Base-by-base conservation (phyloP, 225 moss, liverwort and hornwort genomes). In the Polytrichum commune region DNA sequence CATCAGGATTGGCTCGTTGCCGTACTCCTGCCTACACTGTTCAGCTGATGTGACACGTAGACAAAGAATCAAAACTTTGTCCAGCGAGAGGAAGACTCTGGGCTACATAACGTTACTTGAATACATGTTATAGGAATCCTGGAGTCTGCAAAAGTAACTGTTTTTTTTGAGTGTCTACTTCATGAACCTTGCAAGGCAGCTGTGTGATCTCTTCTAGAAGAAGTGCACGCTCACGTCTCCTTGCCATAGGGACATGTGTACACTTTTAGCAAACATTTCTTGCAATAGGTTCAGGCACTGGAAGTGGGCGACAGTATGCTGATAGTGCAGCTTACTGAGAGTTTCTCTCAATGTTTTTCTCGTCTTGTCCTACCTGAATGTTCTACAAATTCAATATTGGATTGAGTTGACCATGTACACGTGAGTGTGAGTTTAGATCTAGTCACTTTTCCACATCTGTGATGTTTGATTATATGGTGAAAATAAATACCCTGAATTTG, bases 81-180 rank as follows among this genome's bases (percentile, higher is more conserved):
- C 75, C 75, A 71, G 70, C 64, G 38, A 61, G 76, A 80, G 54
- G 69, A 67, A 60, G 35, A 56, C 63, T 69, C 32, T 70, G 74
- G 20, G 73, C 28, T 79, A 55, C 58, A 60, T 71, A 62, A 74
- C 65, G 55, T 69, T 79, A 62, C 54, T 69, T 74, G 69, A 38
- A 58, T 57, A 62, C 66, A 55, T 54, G 57, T 67, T 61, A 65
- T 62, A 61, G 56, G 73, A 75, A 63, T 29, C 69, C 73, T 68
- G 60, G 61, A 71, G 65, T 66, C 72, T 79, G 79, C 74, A 69
- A 72, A 72, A 72, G 79, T 69, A 60, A 46, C 46, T 46, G 38
- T 53, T 72, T 82, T 81, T 80, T 86, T 79, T 72, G 78, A 83
- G 82, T 79, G 72, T 74, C 29, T 69, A 75, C 67, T 80, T 70